These are phyloP conservation scores for Trichoderma hamatum DNA, from an alignment of 2,329 filamentous ascomycete species.

Conservation along the genomic window DNA sequence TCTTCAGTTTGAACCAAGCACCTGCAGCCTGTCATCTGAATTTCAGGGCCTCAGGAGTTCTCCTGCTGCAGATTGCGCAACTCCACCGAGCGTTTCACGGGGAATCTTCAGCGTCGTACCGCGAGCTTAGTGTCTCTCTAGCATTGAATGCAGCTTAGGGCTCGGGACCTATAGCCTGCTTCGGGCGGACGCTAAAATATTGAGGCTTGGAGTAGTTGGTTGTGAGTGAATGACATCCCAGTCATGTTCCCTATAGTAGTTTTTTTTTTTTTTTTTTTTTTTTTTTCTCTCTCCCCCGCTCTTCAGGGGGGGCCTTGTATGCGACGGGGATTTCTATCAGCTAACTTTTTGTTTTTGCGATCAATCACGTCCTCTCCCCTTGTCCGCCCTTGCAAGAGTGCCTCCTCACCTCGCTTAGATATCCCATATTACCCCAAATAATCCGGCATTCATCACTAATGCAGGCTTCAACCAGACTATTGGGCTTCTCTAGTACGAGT, in stretches of 20 bases:
- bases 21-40: background rate
- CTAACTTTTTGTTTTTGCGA: background rate
- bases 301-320: background rate
- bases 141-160: background rate
- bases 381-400: background rate
- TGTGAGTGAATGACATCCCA: background rate
- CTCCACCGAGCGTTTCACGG: conserved; percentile 16
- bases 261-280: background rate
- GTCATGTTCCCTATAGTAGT: background rate
- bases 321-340: background rate
- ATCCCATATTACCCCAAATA: conserved; percentile 2
- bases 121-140: background rate
- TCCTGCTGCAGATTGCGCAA: conserved; percentile 3
- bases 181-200: background rate
- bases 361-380: background rate
- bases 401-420: background rate
- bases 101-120: conserved; percentile 1
- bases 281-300: background rate
- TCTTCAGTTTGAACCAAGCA: background rate
- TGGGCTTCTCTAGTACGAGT: background rate
- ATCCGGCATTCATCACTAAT: conserved; percentile 2
- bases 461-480: background rate
- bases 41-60: conserved; percentile 1
- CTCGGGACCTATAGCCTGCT: background rate
- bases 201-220: background rate